A percentile compares a stretch with the other conserved stretches of the same genome.
Evolutionary conservation across 2,329 filamentous ascomycete genomes (phyloP).

Genomic region (Aaosphaeria pasadenensis): DNA sequence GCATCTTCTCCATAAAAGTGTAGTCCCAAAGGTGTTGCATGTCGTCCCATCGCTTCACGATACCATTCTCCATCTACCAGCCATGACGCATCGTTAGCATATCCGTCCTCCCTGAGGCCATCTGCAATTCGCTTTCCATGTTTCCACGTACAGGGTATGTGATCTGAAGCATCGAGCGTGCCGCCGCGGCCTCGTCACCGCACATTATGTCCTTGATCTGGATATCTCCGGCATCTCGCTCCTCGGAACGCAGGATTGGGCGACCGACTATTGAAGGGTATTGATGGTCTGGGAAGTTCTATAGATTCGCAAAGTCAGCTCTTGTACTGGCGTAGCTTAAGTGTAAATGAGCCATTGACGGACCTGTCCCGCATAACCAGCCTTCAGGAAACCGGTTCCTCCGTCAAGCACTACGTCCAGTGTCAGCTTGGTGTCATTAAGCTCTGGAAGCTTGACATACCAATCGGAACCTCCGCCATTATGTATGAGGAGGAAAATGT

Average conservation of each 20-base stretch:
- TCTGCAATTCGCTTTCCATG: constrained; percentile 9
- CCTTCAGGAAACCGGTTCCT: constrained; percentile 99
- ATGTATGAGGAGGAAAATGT: constrained; percentile 16
- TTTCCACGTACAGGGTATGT: constrained; percentile 73
- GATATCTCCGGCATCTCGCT: constrained; percentile 66
- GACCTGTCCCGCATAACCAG: constrained; percentile 92
- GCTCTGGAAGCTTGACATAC: constrained; percentile 26
- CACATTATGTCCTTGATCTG: constrained; percentile 99
- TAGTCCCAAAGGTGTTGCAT: constrained; percentile 99
- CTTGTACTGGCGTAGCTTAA: background rate
- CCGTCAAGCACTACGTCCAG: constrained; percentile 82
- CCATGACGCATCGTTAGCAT: constrained; percentile 25
- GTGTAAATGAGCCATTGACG: constrained; percentile 17
- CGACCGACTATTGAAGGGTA: constrained; percentile 98
- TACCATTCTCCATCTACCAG: constrained; percentile 92
- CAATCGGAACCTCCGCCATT: constrained; percentile 51
- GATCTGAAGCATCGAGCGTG: constrained; percentile 95
- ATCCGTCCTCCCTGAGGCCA: constrained; percentile 4
- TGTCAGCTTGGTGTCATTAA: constrained; percentile 24
- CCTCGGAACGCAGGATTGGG: constrained; percentile 94
- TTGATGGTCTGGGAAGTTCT: constrained; percentile 99
- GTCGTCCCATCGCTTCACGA: constrained; percentile 99
- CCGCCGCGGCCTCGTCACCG: constrained; percentile 94
- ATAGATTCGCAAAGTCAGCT: constrained; percentile 8
- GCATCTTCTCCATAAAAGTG: constrained; percentile 96